Evolutionary conservation across 2,329 filamentous ascomycete genomes (phyloP).

Genomic region (Penicillium hesseltinei): DNA sequence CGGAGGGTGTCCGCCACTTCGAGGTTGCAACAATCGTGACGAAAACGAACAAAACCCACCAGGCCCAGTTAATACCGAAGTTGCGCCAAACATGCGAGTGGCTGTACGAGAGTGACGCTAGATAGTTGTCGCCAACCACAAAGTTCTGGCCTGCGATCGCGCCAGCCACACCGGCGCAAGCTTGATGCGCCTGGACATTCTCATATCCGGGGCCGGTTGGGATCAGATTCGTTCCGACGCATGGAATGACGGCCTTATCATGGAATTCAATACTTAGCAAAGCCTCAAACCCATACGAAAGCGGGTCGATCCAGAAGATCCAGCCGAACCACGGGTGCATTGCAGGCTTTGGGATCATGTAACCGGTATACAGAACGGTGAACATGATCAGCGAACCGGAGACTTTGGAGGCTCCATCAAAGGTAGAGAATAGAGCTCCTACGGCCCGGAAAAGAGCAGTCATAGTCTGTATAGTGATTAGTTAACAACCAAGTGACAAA

Average conservation of each 20-base stretch:
- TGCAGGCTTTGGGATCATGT: slow-evolving; percentile 46
- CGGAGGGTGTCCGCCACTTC: slow-evolving; percentile 55
- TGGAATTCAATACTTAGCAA: slow-evolving; percentile 41
- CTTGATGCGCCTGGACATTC: slow-evolving; percentile 19
- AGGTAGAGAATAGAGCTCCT: slow-evolving; percentile 56
- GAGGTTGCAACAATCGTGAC: slow-evolving; percentile 59
- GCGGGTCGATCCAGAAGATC: slow-evolving; percentile 43
- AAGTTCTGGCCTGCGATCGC: slow-evolving; percentile 49
- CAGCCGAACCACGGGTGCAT: slow-evolving; percentile 57
- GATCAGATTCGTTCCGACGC: slow-evolving; percentile 37
- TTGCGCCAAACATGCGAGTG: slow-evolving; percentile 58
- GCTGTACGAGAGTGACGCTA: slow-evolving; percentile 55
- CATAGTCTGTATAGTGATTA: slow-evolving; percentile 45
- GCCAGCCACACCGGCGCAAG: slow-evolving; percentile 56
- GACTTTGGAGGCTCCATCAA: slow-evolving; percentile 59
- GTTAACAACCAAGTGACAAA: not conserved
- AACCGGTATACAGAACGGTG: slow-evolving; percentile 43
- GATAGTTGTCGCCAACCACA: slow-evolving; percentile 59
- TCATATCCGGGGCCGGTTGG: slow-evolving; percentile 36
- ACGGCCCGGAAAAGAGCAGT: slow-evolving; percentile 59
- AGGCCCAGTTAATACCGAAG: slow-evolving; percentile 62
- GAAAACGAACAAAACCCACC: slow-evolving; percentile 59
- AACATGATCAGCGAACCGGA: slow-evolving; percentile 40
- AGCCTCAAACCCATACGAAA: slow-evolving; percentile 41
- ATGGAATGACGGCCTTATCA: slow-evolving; percentile 32